These are phyloP conservation scores for Papiliotrema terrestris DNA, from an alignment of 1,284 basidiomycete species.

Conservation along the genomic window DNA sequence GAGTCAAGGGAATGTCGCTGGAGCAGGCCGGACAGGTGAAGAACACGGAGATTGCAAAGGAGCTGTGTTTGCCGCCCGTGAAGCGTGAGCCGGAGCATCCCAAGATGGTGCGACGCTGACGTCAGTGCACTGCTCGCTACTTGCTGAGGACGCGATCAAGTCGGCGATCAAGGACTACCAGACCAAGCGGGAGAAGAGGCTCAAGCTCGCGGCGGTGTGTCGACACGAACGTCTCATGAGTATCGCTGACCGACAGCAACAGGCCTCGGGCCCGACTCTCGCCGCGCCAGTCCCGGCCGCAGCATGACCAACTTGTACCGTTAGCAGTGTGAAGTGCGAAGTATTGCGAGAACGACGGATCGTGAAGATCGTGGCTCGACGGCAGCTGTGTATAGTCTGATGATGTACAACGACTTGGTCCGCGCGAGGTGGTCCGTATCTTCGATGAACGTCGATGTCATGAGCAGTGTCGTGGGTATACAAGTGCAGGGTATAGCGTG, in stretches of 20 bases:
- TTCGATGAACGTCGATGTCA: not conserved
- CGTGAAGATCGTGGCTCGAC: too few species aligned
- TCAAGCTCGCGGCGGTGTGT: slow-evolving; percentile 24
- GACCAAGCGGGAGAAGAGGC: slow-evolving; percentile 62
- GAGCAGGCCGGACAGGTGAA: slow-evolving; percentile 95
- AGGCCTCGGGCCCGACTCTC: slow-evolving; percentile 3
- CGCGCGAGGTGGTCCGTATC: too few species aligned
- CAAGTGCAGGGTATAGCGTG: not conserved
- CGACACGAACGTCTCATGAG: not conserved
- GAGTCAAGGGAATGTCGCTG: slow-evolving; percentile 89
- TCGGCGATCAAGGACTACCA: slow-evolving; percentile 91
- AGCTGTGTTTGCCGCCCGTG: slow-evolving; percentile 90
- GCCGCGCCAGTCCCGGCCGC: not conserved
- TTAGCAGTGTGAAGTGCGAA: too few species aligned
- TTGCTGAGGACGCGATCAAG: slow-evolving; percentile 95
- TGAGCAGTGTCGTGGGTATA: too few species aligned
- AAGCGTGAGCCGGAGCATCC: slow-evolving; percentile 63
- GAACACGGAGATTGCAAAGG: slow-evolving; percentile 99
- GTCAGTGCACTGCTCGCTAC: slow-evolving; percentile 63
- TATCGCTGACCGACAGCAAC: not conserved
- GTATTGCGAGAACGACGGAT: too few species aligned
- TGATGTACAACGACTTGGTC: too few species aligned
- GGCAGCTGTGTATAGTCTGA: too few species aligned
- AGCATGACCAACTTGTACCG: not conserved
- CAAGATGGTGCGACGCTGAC: not conserved